These are phyloP conservation scores for Amanita rimosa DNA, from an alignment of 768 basidiomycete species.

Conservation along the genomic window DNA sequence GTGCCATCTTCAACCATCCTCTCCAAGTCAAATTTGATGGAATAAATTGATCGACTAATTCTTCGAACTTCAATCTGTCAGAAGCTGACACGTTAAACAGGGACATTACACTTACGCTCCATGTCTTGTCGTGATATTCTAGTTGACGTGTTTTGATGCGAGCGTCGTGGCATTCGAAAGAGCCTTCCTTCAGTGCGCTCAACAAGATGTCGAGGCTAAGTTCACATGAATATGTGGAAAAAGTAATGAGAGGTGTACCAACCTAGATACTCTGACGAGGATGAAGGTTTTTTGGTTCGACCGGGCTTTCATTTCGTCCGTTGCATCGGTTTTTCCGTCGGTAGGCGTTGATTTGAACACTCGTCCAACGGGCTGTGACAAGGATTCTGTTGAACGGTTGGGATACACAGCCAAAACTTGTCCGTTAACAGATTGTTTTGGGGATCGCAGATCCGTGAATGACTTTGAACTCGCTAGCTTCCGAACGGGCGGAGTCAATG, in stretches of 20 bases:
- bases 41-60: conserved; percentile 68
- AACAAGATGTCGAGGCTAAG: conserved; percentile 57
- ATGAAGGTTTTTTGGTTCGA: conserved; percentile 81
- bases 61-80: conserved; percentile 48
- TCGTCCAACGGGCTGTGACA: background rate
- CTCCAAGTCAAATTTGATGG: conserved; percentile 70
- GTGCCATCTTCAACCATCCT: conserved; percentile 77
- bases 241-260: conserved; percentile 10
- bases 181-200: conserved; percentile 74
- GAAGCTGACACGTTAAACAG: background rate
- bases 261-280: conserved; percentile 66
- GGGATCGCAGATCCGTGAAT: conserved; percentile 52
- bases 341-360: background rate
- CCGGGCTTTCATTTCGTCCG: conserved; percentile 72
- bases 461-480: conserved; percentile 53
- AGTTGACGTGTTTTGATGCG: conserved; percentile 71
- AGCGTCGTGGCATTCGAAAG: conserved; percentile 74
- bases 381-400: conserved; percentile 1
- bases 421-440: background rate
- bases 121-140: conserved; percentile 74
- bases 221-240: conserved; percentile 8
- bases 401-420: conserved; percentile 13
- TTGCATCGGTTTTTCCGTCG: conserved; percentile 39
- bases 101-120: conserved; percentile 46
- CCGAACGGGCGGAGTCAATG: conserved; percentile 30